phyloP scores from a whole-genome alignment of 2,329 filamentous ascomycete genomes.

The Aspergillus sp. region DNA sequence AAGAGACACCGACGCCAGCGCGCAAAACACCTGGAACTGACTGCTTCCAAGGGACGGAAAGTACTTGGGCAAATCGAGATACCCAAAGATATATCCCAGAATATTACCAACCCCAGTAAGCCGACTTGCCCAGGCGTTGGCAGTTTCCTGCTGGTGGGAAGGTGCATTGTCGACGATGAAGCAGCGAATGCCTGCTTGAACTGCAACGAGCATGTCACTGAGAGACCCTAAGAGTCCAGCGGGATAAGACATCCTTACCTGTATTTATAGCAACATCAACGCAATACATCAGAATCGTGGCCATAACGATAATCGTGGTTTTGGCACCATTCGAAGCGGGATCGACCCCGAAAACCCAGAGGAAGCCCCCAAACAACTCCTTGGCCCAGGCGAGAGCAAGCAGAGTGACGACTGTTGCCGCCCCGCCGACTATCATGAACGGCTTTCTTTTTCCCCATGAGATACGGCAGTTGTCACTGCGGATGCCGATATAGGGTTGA shows the following conservation, averaged over 20 bases:
- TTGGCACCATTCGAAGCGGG: conserved; percentile 56
- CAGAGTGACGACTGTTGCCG: conserved; percentile 58
- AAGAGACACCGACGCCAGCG: conserved; percentile 69
- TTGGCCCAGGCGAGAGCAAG: conserved; percentile 64
- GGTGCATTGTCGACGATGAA: conserved; percentile 92
- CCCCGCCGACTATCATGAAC: conserved; percentile 64
- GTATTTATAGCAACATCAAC: conserved; percentile 95
- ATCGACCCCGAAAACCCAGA: conserved; percentile 62
- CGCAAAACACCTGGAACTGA: conserved; percentile 88
- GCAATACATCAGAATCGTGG: conserved; percentile 78
- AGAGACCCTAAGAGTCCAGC: neutral
- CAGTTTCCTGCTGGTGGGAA: conserved; percentile 83
- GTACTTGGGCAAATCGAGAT: conserved; percentile 63
- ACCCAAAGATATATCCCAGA: conserved; percentile 78
- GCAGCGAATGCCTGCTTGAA: conserved; percentile 83
- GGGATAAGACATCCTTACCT: conserved; percentile 37
- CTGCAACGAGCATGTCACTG: conserved; percentile 30
- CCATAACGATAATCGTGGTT: conserved; percentile 61
- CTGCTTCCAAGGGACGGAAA: conserved; percentile 74
- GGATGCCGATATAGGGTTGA: conserved; percentile 73
- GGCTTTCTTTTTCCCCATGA: conserved; percentile 71
- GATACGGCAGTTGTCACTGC: conserved; percentile 67
- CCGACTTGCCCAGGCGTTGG: conserved; percentile 89
- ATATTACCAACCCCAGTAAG: conserved; percentile 85
- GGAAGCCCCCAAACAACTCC: conserved; percentile 59